These are phyloP conservation scores for Penicillium aurantiogriseum DNA, from an alignment of 2,329 filamentous ascomycete species.

Conservation along the genomic window DNA sequence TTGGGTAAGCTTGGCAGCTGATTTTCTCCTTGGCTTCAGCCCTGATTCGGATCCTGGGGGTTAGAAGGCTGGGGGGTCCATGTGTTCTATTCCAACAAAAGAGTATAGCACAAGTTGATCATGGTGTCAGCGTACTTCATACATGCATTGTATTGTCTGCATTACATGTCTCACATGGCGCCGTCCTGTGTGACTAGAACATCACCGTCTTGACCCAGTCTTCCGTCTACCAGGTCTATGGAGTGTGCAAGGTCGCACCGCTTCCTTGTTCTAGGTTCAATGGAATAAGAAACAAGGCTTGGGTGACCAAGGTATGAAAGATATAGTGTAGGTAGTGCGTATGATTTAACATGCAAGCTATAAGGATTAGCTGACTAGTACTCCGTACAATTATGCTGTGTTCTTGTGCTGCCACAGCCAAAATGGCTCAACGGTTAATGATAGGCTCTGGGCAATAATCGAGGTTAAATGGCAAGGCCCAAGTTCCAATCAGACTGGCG, in stretches of 20 bases:
- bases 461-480: constrained; percentile 6
- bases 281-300: constrained; percentile 1
- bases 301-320: neutral
- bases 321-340: neutral
- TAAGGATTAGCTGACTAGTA: neutral
- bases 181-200: constrained; percentile 15
- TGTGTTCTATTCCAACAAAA: constrained; percentile 9
- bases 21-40: constrained; percentile 9
- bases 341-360: neutral
- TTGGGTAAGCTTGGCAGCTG: constrained; percentile 27
- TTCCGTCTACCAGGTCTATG: constrained; percentile 23
- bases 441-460: constrained; percentile 1
- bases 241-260: constrained; percentile 17
- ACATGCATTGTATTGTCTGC: constrained; percentile 16
- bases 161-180: constrained; percentile 33
- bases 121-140: constrained; percentile 8
- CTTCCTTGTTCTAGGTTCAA: neutral
- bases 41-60: neutral
- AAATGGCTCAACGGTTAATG: constrained; percentile 1
- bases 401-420: constrained; percentile 4
- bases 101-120: constrained; percentile 5
- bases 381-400: neutral
- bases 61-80: neutral
- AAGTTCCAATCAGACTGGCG: constrained; percentile 11
- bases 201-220: constrained; percentile 12